Percentiles rank a stretch among this genome's conserved stretches.
Evolutionary conservation across 78 protist genomes (phyloP).

Genomic region (Protostelium mycophagum): DNA sequence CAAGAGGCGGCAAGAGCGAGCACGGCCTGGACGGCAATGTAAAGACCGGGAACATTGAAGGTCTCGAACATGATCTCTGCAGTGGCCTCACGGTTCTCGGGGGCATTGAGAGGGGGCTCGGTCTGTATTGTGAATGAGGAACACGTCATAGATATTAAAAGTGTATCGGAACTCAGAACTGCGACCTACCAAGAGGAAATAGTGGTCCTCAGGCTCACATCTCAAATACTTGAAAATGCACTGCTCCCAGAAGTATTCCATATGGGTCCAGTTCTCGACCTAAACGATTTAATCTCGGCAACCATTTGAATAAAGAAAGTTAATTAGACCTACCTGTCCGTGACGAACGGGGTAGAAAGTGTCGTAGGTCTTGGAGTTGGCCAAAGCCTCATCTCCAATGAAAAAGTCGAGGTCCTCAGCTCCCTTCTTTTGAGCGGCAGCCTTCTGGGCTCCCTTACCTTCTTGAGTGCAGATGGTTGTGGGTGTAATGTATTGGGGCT

Average conservation of each 20-base stretch:
- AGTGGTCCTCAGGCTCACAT: constrained; percentile 98
- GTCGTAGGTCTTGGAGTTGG: constrained; percentile 62
- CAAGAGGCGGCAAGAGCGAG: constrained; percentile 95
- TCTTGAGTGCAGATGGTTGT: constrained; percentile 83
- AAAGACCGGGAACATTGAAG: constrained; percentile 96
- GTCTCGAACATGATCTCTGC: constrained; percentile 99
- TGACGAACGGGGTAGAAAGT: constrained; percentile 87
- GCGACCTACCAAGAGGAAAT: constrained; percentile 77
- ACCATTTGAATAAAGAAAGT: constrained; percentile 51
- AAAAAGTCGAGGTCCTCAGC: constrained; percentile 96
- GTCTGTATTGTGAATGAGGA: constrained; percentile 66
- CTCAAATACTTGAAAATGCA: constrained; percentile 95
- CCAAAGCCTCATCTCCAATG: constrained; percentile 93
- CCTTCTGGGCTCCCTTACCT: constrained; percentile 56
- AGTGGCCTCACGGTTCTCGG: constrained; percentile 98
- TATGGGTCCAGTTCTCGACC: constrained; percentile 95
- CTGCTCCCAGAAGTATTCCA: constrained; percentile 98
- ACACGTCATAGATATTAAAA: not conserved
- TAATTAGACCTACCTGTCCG: constrained; percentile 91
- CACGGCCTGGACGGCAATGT: constrained; percentile 99
- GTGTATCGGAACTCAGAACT: not conserved
- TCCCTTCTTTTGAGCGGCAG: constrained; percentile 72
- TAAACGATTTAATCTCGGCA: not conserved
- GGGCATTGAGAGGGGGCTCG: constrained; percentile 98
- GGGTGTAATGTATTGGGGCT: constrained; percentile 95